Percentiles rank a stretch among this genome's conserved stretches.
Conservation (phyloP, 352 stramenopile species). For the Phytophthora ohioensis region DNA sequence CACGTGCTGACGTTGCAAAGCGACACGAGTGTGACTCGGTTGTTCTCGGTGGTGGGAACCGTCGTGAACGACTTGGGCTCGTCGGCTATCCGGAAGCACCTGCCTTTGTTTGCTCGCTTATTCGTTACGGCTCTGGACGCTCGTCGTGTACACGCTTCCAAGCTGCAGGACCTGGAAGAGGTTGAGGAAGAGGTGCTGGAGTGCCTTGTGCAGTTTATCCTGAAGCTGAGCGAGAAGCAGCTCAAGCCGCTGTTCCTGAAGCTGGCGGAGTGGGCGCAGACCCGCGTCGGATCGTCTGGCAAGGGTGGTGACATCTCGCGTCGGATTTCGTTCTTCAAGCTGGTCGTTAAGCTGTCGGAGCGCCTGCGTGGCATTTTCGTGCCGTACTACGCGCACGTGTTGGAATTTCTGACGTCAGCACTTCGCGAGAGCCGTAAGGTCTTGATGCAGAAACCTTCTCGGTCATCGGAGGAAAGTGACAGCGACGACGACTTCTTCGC, state of each 20-base stretch:
- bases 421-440: constrained; percentile 62
- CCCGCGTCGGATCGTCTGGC: constrained; percentile 35
- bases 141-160: constrained; percentile 68
- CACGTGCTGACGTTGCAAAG: constrained; percentile 58
- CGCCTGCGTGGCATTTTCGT: constrained; percentile 90
- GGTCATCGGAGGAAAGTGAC: constrained; percentile 37
- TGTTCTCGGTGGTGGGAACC: constrained; percentile 77
- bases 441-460: constrained; percentile 54
- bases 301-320: constrained; percentile 56
- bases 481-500: constrained; percentile 52
- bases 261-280: constrained; percentile 79
- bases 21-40: constrained; percentile 64
- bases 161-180: constrained; percentile 64
- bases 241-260: constrained; percentile 91
- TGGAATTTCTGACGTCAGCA: constrained; percentile 62
- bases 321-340: constrained; percentile 83
- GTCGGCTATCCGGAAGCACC: constrained; percentile 62
- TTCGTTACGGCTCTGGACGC: constrained; percentile 83
- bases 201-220: constrained; percentile 80
- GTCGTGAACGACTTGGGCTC: constrained; percentile 67
- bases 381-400: constrained; percentile 85
- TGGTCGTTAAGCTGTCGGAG: constrained; percentile 83
- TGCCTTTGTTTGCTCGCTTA: constrained; percentile 84
- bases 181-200: constrained; percentile 86
- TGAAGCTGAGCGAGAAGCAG: constrained; percentile 92